Conservation (phyloP, 2,329 filamentous ascomycete genomes). For the Fusarium liriodendri region DNA sequence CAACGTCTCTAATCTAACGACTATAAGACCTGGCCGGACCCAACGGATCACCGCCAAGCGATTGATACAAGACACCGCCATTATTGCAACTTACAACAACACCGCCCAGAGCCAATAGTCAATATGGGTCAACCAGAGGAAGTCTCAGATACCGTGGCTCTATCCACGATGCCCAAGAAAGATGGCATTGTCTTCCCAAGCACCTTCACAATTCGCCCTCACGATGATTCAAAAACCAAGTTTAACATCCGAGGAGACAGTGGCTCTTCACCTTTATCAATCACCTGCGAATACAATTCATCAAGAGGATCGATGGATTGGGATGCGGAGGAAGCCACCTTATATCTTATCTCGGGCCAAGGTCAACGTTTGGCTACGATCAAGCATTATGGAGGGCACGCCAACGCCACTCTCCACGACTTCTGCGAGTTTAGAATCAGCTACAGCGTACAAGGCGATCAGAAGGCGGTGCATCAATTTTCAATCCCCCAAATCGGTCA, state of each 20-base stretch:
- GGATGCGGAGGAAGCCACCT: not conserved
- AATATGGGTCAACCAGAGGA: not conserved
- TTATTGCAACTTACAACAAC: not conserved
- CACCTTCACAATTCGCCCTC: not conserved
- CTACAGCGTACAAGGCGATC: not conserved
- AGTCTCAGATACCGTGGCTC: not conserved
- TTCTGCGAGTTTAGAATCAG: not conserved
- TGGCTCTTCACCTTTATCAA: not conserved
- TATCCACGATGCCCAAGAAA: not conserved
- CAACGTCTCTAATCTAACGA: not conserved
- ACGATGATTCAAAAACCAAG: not conserved
- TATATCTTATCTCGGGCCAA: not conserved
- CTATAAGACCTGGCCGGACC: not conserved
- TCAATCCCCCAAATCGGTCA: not conserved
- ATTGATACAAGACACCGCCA: not conserved
- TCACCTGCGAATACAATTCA: not conserved
- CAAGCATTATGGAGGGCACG: not conserved
- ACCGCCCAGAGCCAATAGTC: too few species aligned
- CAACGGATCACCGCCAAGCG: not conserved
- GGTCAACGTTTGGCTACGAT: not conserved
- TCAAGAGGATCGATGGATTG: not conserved
- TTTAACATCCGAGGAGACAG: not conserved
- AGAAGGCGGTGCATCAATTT: not conserved
- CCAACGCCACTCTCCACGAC: not conserved
- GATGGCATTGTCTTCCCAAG: not conserved